These are phyloP conservation scores for Backusella mclennaniae DNA, from an alignment of 192 early-diverging fungal genomes.

Conservation along the genomic window DNA sequence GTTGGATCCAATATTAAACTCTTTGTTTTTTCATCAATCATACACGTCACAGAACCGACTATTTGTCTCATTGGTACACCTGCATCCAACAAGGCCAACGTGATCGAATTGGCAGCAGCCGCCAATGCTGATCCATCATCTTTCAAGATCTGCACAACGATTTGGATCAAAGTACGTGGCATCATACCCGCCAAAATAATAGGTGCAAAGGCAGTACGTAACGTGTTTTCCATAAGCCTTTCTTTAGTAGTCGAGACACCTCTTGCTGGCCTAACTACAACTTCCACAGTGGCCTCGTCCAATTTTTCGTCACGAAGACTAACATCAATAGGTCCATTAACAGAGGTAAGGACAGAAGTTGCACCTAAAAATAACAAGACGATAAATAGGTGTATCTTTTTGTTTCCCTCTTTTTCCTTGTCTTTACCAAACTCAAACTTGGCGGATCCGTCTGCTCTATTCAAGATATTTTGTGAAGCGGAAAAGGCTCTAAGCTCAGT, in stretches of 20 bases:
- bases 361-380: constrained; percentile 42
- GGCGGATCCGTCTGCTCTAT: constrained; percentile 83
- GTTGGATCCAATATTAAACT: constrained; percentile 80
- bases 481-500: constrained; percentile 72
- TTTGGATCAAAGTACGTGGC: constrained; percentile 84
- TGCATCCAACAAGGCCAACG: constrained; percentile 87
- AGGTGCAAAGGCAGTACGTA: constrained; percentile 75
- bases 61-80: constrained; percentile 79
- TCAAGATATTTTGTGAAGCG: constrained; percentile 65
- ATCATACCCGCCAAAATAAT: constrained; percentile 75
- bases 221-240: constrained; percentile 63
- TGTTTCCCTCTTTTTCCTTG: background rate
- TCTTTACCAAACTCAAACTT: constrained; percentile 70
- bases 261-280: constrained; percentile 68
- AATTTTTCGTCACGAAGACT: constrained; percentile 84
- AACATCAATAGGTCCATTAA: constrained; percentile 89
- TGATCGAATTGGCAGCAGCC: constrained; percentile 79
- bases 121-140: constrained; percentile 85
- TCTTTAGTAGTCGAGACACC: constrained; percentile 66
- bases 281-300: constrained; percentile 83
- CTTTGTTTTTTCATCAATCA: constrained; percentile 54
- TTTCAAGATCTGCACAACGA: constrained; percentile 81
- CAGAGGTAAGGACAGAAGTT: constrained; percentile 71
- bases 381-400: background rate
- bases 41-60: constrained; percentile 68